Evolutionary conservation across 371 early-diverging fungal species (phyloP).

Genomic region (Apophysomyces ossiformis): DNA sequence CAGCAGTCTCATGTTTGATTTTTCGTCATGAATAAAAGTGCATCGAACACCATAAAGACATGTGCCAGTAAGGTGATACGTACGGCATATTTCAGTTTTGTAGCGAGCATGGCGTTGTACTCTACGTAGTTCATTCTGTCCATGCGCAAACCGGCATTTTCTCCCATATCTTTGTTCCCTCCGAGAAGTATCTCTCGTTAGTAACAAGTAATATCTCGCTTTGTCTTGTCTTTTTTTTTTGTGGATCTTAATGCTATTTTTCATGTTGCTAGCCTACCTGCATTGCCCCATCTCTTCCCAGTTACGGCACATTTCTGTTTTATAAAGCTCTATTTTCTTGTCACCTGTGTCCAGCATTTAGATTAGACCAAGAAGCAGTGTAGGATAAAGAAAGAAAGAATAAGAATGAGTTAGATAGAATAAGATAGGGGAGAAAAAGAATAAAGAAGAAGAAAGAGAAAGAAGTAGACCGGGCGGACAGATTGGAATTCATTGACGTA

Average conservation of each 20-base stretch:
- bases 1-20: neutral
- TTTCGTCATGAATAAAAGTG: constrained; percentile 89
- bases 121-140: constrained; percentile 74
- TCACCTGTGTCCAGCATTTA: constrained; percentile 18
- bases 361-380: neutral
- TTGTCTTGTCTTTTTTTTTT: too few relatives aligned
- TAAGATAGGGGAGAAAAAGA: constrained; percentile 5
- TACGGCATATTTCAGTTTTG: constrained; percentile 91
- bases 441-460: neutral
- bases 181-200: neutral
- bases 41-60: constrained; percentile 96
- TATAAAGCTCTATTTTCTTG: constrained; percentile 75
- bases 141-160: constrained; percentile 98
- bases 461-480: constrained; percentile 2
- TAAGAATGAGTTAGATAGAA: constrained; percentile 10
- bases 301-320: constrained; percentile 96
- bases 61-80: constrained; percentile 86
- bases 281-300: constrained; percentile 91
- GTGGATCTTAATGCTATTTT: neutral
- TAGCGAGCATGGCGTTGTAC: constrained; percentile 93
- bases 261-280: constrained; percentile 45
- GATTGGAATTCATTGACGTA: constrained; percentile 1
- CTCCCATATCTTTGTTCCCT: constrained; percentile 71
- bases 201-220: constrained; percentile 1
- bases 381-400: constrained; percentile 11